Percentiles rank a stretch among this genome's conserved stretches.
Conservation (phyloP, 2,329 filamentous ascomycete genomes). For the Cercospora sojina region DNA sequence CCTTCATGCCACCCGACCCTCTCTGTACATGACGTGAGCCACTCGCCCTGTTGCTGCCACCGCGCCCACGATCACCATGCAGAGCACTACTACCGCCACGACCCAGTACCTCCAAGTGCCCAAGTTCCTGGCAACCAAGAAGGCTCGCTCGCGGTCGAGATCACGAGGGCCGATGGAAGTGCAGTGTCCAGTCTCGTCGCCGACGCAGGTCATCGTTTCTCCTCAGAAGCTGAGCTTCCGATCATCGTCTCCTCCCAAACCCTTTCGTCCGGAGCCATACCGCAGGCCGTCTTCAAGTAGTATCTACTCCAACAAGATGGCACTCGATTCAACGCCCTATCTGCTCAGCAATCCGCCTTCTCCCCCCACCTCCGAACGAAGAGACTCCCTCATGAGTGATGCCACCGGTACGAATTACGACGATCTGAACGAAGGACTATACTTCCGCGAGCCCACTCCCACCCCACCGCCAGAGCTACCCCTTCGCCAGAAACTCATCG, state of each 20-base stretch:
- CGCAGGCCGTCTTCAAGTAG: slow-evolving; percentile 13
- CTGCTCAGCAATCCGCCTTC: slow-evolving; percentile 20
- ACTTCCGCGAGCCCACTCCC: slow-evolving; percentile 33
- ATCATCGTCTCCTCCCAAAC: slow-evolving; percentile 20
- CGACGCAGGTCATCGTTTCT: slow-evolving; percentile 29
- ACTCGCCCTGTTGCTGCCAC: slow-evolving; percentile 13
- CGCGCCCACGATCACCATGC: slow-evolving; percentile 24
- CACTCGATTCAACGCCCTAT: slow-evolving; percentile 19
- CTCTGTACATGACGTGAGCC: slow-evolving; percentile 1
- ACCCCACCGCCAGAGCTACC: slow-evolving; percentile 35
- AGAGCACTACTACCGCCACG: slow-evolving; percentile 22
- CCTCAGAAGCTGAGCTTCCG: slow-evolving; percentile 30
- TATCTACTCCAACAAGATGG: slow-evolving; percentile 20
- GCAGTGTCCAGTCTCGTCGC: slow-evolving; percentile 26
- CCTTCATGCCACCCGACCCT: background rate
- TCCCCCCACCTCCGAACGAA: slow-evolving; percentile 11
- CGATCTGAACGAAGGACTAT: slow-evolving; percentile 38
- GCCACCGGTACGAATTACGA: slow-evolving; percentile 33
- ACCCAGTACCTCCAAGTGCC: slow-evolving; percentile 41
- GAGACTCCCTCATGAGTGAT: slow-evolving; percentile 22
- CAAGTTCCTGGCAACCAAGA: slow-evolving; percentile 36
- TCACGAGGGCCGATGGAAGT: slow-evolving; percentile 30
- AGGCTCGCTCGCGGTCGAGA: slow-evolving; percentile 36
- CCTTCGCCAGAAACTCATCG: slow-evolving; percentile 38
- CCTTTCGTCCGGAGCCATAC: slow-evolving; percentile 26